phyloP scores from a whole-genome alignment of 768 basidiomycete genomes.

The Mycena metata region DNA sequence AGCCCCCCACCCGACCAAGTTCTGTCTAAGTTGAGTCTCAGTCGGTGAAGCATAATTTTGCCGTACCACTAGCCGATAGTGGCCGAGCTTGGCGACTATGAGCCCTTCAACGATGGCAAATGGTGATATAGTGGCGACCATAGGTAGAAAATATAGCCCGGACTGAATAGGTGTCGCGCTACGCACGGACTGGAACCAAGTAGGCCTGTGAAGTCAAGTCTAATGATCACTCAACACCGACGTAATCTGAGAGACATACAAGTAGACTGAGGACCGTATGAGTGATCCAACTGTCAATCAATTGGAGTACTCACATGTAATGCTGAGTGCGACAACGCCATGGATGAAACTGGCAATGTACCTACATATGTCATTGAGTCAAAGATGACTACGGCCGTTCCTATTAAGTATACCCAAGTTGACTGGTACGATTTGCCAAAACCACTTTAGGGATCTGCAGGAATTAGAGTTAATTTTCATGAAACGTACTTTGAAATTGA shows the following conservation, averaged over 20 bases:
- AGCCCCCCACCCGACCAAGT: slow-evolving; percentile 42
- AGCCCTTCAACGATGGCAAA: slow-evolving; percentile 54
- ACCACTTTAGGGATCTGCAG: slow-evolving; percentile 3
- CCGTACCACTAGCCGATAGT: slow-evolving; percentile 45
- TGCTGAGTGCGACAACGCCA: neutral
- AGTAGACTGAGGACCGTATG: slow-evolving; percentile 12
- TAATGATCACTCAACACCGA: neutral
- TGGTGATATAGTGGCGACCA: slow-evolving; percentile 51
- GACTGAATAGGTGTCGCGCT: slow-evolving; percentile 49
- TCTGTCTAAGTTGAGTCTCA: neutral
- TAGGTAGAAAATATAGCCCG: slow-evolving; percentile 51
- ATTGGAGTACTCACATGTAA: neutral
- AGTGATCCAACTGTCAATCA: too few relatives aligned
- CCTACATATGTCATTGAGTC: neutral
- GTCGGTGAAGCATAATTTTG: neutral
- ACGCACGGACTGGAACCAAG: slow-evolving; percentile 55
- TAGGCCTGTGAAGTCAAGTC: slow-evolving; percentile 13
- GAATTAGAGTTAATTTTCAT: neutral
- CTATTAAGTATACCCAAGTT: neutral
- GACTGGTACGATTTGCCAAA: slow-evolving; percentile 9
- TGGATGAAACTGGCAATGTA: slow-evolving; percentile 13
- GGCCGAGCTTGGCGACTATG: slow-evolving; percentile 41
- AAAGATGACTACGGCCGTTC: too few relatives aligned
- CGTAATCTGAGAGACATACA: too few relatives aligned
- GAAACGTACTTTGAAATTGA: neutral